Percentiles rank a stretch among this genome's conserved stretches.
phyloP scores from a whole-genome alignment of 148 eudicot genomes.

The Tetragonia tetragonoides region DNA sequence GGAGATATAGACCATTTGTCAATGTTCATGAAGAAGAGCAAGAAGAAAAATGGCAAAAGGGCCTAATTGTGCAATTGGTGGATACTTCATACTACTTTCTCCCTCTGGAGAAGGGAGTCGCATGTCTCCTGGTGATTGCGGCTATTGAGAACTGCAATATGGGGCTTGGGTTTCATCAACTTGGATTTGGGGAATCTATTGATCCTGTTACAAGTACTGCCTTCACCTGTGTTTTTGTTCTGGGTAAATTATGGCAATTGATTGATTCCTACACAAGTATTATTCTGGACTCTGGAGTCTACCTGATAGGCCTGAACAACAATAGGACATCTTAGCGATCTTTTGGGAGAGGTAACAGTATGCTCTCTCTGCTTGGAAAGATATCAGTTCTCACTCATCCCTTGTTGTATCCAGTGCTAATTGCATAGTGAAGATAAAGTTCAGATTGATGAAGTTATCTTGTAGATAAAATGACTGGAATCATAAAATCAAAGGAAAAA shows the following conservation, averaged over 20 bases:
- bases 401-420: not conserved
- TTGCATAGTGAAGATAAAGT: not conserved
- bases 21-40: constrained; percentile 60
- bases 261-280: not conserved
- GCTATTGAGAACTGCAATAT: not conserved
- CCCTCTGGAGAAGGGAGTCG: not conserved
- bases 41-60: constrained; percentile 49
- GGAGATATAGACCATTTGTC: constrained; percentile 60
- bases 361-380: not conserved
- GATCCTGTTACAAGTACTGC: not conserved
- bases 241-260: not conserved
- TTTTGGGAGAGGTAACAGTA: not conserved
- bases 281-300: not conserved
- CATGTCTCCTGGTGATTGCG: not conserved
- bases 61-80: constrained; percentile 4
- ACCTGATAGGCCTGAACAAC: not conserved
- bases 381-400: not conserved
- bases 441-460: not conserved
- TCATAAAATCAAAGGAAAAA: not conserved
- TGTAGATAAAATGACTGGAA: constrained; percentile 13
- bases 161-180: not conserved
- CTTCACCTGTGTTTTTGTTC: constrained; percentile 6
- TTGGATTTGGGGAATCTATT: not conserved
- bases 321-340: not conserved
- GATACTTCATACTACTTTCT: not conserved